Evolutionary conservation across 768 basidiomycete species (phyloP), one percentile per base, ranked within the genome.

Genomic region (Tulasnella sp.): DNA sequence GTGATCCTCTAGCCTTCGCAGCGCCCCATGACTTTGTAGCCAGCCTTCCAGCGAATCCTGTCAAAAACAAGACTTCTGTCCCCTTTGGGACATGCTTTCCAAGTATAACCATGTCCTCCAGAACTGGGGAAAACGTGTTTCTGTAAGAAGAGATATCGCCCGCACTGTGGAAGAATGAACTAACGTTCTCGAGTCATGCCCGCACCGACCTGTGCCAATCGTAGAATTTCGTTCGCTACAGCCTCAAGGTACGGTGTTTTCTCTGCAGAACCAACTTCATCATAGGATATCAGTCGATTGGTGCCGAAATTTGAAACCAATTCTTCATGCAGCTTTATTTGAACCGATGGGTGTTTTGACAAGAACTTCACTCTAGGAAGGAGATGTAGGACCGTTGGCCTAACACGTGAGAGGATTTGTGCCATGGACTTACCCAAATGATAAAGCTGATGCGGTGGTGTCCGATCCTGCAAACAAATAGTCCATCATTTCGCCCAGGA

Each of bases 171-270:
- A n/a, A n/a, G n/a, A 12, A 34, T 16, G 8, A 2, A 33, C 27
- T 31, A 33, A 28, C 32, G 28, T 24, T 31, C 37, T 29, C 45
- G 27, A 12, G 29, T 33, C 20, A 34, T 31, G 3, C 9, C n/a
- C n/a, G n/a, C 45, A 22, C 31, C 33, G 12, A 47, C 45, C 20
- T 47, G 27, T 29, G 45, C 45, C 12, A 24, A 34, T 3, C 45
- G 25, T 22, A 47, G n/a, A 6, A 47, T 47, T 47, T 47, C 45
- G 3, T 25, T 33, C 24, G 37, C 32, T 4, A 47, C 45, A 2
- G 45, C 45, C 37, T 47, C 45, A 29, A 47, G 25, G 32, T 47
- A 47, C 25, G 45, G 45, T 5, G 33, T 34, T 24, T 15, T 47
- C 20, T 47, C 45, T 12, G 42, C 27, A 24, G 32, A n/a, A 29